A percentile compares a stretch with the other conserved stretches of the same genome.
Evolutionary conservation across 768 basidiomycete species (phyloP).

Genomic region (Neoboletus magnificus): DNA sequence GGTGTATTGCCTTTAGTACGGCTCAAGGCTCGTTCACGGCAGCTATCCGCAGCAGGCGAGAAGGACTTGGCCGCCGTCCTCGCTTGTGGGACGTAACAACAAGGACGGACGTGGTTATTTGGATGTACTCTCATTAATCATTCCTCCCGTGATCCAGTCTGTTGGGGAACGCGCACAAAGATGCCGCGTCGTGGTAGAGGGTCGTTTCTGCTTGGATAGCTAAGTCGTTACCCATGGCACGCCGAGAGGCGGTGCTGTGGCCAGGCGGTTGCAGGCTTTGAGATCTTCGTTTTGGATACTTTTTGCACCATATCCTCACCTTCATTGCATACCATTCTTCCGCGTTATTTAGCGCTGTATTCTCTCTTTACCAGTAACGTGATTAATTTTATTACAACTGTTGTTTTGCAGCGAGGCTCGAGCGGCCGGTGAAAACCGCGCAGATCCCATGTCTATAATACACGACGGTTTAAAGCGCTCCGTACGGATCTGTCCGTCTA

Average conservation of each 20-base stretch:
- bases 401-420: neutral
- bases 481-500: constrained; percentile 32
- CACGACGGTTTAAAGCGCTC: constrained; percentile 5
- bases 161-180: constrained; percentile 1
- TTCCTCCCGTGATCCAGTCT: constrained; percentile 3
- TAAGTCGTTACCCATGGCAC: constrained; percentile 24
- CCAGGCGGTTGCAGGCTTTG: constrained; percentile 1
- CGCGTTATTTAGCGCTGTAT: constrained; percentile 5
- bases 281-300: constrained; percentile 4
- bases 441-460: constrained; percentile 17
- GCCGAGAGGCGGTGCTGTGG: constrained; percentile 19
- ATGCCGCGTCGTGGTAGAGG: constrained; percentile 3
- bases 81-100: constrained; percentile 30
- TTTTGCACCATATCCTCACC: constrained; percentile 26
- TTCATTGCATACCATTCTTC: constrained; percentile 20
- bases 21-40: constrained; percentile 83
- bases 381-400: constrained; percentile 1
- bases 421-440: neutral
- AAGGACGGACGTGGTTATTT: neutral
- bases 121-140: neutral
- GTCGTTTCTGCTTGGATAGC: constrained; percentile 9
- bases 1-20: constrained; percentile 57
- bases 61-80: constrained; percentile 78
- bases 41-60: constrained; percentile 82
- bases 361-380: neutral